Evolutionary conservation across 495 filamentous ascomycete genomes (phyloP), one percentile per base, ranked within the genome.

Genomic region (Pyrenula aspistea): DNA sequence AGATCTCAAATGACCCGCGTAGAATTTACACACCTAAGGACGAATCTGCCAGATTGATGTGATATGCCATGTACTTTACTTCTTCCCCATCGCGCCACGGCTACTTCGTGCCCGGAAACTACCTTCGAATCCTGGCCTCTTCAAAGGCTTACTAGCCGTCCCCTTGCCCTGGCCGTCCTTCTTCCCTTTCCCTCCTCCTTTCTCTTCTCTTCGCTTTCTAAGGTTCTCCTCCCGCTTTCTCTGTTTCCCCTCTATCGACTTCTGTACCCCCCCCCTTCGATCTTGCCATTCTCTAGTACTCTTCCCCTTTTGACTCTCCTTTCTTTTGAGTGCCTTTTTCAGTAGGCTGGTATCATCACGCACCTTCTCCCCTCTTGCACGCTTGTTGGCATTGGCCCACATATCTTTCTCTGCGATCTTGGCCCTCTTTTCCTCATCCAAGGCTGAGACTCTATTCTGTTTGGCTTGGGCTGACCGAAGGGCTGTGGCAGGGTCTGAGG

Each of bases 241-340:
- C 72, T 93, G 88, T 65, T 81, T 82, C 65, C 87, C 81, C 50
- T 87, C 85, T 67, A 89, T 84, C 53, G 83, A 77, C 68, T 87
- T 85, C 24, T 79, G 74, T 21, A 97, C 85, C 12, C 83, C 83
- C 15, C 89, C 83, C 19, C 85, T 71, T 48, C 93, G 75, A 57
- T 94, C 91, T 42, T 77, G 83, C 93, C 94, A 97, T 68, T 93
- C 90, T 59, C 83, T 82, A 67, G 87, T 86, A 64, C 85, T 91
- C 80, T 91, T 95, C 71, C 81, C 85, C 82, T 97, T 98, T 24
- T 78, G 73, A 60, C 83, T 84, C 66, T 95, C 89, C 71, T 94
- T 91, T 59, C 92, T 83, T 79, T 96, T 96, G 57, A 96, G 72
- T 1, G 91, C 89, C 77, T 96, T 96, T 80, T 94, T 94, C 12